Base-by-base conservation (phyloP, 345 rosid genomes). In the Noccaea caerulescens region DNA sequence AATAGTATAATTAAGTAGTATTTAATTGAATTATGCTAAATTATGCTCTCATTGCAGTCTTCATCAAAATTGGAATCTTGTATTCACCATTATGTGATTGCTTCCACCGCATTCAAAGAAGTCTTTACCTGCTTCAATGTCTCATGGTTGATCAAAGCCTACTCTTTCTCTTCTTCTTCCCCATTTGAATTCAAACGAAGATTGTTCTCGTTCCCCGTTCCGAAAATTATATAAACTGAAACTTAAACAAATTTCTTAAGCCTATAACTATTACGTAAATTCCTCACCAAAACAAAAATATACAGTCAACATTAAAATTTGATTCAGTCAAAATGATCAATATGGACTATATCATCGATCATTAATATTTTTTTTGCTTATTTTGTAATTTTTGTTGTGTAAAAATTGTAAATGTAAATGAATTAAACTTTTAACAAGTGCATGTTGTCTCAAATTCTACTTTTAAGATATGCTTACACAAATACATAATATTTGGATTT, bases 11-110 rank as follows among this genome's bases (percentile, higher is more conserved):
- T n/a, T n/a, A 54, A 54, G 52, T 50, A 70, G 20, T 57, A 63
- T 63, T 56, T n/a, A 47, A 69, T 32, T 56, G 62, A 23, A 55
- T 50, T 41, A 49, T 16, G 43, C 4, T 10, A 70, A 64, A 51
- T 33, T n/a, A 70, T 76, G 62, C 50, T 76, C 76, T 76, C 80
- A 76, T 70, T 58, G 80, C 80, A 76, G 51, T 49, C 72, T 70
- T 76, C 76, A 76, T 76, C 80, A 70, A 76, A 70, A 58, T 70
- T 76, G 80, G 75, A 70, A 58, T 64, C 34, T 70, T 76, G 72
- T 57, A 57, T 66, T 70, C 57, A 76, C 23, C 76, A 64, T 58
- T 34, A 49, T 10, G 67, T 64, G 76, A 65, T 64, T 63, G 50
- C 80, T 76, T 76, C 56, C 65, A 70, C 55, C 80, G 59, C 62